Evolutionary conservation across 176 grass and related monocot genomes (phyloP).

Genomic region (Luzula sylvatica): DNA sequence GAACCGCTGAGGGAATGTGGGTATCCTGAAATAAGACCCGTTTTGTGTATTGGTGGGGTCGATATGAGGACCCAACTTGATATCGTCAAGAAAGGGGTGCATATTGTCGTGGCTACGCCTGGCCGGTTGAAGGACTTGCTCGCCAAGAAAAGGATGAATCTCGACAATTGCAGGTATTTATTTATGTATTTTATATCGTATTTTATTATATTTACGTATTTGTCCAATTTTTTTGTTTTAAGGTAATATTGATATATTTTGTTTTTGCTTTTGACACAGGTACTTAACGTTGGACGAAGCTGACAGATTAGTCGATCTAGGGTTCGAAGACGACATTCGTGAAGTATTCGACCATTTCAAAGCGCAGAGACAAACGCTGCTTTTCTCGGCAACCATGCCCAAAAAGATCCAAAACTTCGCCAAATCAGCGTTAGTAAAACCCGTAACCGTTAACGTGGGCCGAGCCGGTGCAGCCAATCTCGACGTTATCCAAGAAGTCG

Average conservation of each 20-base stretch:
- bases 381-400: slow-evolving; percentile 96
- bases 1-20: slow-evolving; percentile 35
- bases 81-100: slow-evolving; percentile 70
- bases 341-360: slow-evolving; percentile 96
- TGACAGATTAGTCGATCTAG: slow-evolving; percentile 87
- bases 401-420: slow-evolving; percentile 95
- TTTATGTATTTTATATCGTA: neutral
- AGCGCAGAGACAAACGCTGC: slow-evolving; percentile 79
- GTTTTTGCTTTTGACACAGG: slow-evolving; percentile 24
- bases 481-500: slow-evolving; percentile 96
- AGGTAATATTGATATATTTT: neutral
- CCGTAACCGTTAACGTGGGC: slow-evolving; percentile 81
- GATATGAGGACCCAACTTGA: slow-evolving; percentile 82
- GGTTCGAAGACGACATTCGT: slow-evolving; percentile 95
- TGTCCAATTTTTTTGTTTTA: no score
- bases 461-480: slow-evolving; percentile 92
- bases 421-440: slow-evolving; percentile 73
- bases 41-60: slow-evolving; percentile 78
- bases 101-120: slow-evolving; percentile 82
- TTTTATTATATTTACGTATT: neutral
- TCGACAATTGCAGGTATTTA: slow-evolving; percentile 78
- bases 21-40: slow-evolving; percentile 58
- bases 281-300: slow-evolving; percentile 92
- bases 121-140: slow-evolving; percentile 88
- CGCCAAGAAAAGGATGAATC: slow-evolving; percentile 95